Conservation (phyloP, 2,329 filamentous ascomycete species). For the Paraphaeosphaeria sporulosa region DNA sequence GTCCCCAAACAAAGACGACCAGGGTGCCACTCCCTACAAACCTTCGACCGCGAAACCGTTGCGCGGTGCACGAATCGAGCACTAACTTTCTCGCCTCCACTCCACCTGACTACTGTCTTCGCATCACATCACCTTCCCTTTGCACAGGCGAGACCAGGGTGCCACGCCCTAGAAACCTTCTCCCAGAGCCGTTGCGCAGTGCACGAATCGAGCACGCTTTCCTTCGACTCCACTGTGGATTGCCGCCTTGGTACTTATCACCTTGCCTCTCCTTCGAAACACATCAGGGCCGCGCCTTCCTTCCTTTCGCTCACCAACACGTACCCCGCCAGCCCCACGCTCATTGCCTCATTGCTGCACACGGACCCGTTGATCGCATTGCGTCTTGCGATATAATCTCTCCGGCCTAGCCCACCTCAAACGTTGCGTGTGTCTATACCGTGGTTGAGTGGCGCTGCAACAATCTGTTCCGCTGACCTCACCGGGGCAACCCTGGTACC, state of each 20-base stretch:
- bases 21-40: conserved; percentile 25
- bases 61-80: conserved; percentile 17
- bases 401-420: conserved; percentile 3
- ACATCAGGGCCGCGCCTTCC: conserved; percentile 18
- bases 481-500: conserved; percentile 8
- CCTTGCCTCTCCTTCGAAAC: conserved; percentile 7
- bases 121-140: too few species aligned
- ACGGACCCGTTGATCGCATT: conserved; percentile 8
- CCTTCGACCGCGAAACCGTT: conserved; percentile 16
- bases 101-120: conserved; percentile 7
- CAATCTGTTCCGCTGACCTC: background rate
- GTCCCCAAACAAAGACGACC: conserved; percentile 24
- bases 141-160: conserved; percentile 22
- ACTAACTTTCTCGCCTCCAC: conserved; percentile 13
- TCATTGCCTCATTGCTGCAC: conserved; percentile 12
- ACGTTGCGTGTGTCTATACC: background rate
- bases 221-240: conserved; percentile 20
- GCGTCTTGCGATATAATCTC: background rate
- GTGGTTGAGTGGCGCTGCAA: conserved; percentile 3
- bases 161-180: conserved; percentile 21
- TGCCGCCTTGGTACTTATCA: conserved; percentile 14
- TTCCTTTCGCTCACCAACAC: conserved; percentile 13
- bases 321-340: conserved; percentile 15
- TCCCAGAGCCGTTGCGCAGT: conserved; percentile 16
- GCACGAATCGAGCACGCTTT: conserved; percentile 13